Evolutionary conservation across 108 stramenopile genomes (phyloP).

Genomic region (Cafeteria roenbergensis): DNA sequence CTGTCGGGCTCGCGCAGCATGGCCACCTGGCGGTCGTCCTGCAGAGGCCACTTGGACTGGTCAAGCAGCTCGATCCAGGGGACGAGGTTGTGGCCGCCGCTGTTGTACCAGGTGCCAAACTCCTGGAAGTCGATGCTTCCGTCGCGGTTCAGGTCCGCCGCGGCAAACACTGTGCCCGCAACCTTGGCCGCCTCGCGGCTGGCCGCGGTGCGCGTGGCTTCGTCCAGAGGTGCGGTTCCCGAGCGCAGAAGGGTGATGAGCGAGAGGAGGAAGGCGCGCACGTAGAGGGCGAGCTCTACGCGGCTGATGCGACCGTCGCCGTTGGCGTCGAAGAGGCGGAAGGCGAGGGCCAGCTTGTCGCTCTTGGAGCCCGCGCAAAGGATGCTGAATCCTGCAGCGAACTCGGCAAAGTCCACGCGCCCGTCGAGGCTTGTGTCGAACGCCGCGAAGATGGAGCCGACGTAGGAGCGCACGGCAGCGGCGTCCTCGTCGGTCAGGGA

Average conservation of each 20-base stretch:
- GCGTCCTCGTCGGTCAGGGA: background rate
- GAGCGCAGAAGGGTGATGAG: slow-evolving; percentile 11
- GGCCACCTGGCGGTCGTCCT: too few species aligned
- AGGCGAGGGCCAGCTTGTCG: slow-evolving; percentile 34
- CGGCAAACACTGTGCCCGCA: too few species aligned
- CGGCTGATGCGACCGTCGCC: slow-evolving; percentile 21
- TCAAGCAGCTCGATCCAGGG: slow-evolving; percentile 90
- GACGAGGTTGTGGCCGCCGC: slow-evolving; percentile 70
- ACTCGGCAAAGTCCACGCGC: slow-evolving; percentile 9
- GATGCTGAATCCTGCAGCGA: slow-evolving; percentile 28
- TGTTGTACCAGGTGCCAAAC: slow-evolving; percentile 70
- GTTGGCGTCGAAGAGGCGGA: slow-evolving; percentile 28
- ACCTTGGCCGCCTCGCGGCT: slow-evolving; percentile 14
- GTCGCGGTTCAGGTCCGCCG: too few species aligned
- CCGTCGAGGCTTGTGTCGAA: background rate
- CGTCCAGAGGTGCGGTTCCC: too few species aligned
- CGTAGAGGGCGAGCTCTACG: slow-evolving; percentile 26
- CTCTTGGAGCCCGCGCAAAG: slow-evolving; percentile 35
- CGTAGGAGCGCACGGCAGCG: background rate
- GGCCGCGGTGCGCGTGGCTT: too few species aligned
- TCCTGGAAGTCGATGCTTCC: slow-evolving; percentile 26
- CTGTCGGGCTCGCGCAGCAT: too few species aligned
- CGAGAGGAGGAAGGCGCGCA: slow-evolving; percentile 24
- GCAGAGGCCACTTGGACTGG: slow-evolving; percentile 76
- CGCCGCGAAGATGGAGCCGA: background rate